These are phyloP conservation scores for Spirogloea muscicola DNA, from an alignment of 139 green algal species.

Conservation along the genomic window DNA sequence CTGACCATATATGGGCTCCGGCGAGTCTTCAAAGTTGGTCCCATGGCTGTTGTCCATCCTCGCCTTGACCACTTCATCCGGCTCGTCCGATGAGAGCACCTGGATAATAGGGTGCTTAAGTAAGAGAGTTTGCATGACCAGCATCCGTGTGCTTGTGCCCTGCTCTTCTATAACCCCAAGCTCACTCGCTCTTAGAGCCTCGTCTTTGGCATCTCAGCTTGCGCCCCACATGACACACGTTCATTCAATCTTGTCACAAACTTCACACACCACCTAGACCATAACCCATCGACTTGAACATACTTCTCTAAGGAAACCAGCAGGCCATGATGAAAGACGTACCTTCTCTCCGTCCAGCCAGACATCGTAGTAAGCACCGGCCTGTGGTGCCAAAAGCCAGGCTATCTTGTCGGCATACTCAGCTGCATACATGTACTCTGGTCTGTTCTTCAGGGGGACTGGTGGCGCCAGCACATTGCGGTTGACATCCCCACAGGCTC, in stretches of 20 bases:
- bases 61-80: constrained; percentile 50
- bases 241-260: too few relatives aligned
- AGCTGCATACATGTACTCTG: constrained; percentile 68
- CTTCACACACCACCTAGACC: too few relatives aligned
- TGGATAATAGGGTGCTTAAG: too few relatives aligned
- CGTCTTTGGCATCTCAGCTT: too few relatives aligned
- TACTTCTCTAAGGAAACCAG: too few relatives aligned
- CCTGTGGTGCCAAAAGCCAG: constrained; percentile 82
- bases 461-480: constrained; percentile 85
- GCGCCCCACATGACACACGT: too few relatives aligned
- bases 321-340: too few relatives aligned
- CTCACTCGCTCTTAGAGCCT: too few relatives aligned
- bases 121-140: too few relatives aligned
- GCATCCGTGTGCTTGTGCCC: too few relatives aligned
- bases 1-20: constrained; percentile 95
- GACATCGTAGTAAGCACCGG: constrained; percentile 97
- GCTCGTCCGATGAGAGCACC: constrained; percentile 38
- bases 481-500: constrained; percentile 96
- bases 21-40: constrained; percentile 90
- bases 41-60: constrained; percentile 76
- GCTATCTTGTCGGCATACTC: constrained; percentile 67
- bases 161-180: too few relatives aligned
- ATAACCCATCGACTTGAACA: too few relatives aligned
- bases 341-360: constrained; percentile 99
- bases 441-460: constrained; percentile 71